Base-by-base conservation (phyloP, 1,284 basidiomycete genomes). In the Jaminaea rosea region DNA sequence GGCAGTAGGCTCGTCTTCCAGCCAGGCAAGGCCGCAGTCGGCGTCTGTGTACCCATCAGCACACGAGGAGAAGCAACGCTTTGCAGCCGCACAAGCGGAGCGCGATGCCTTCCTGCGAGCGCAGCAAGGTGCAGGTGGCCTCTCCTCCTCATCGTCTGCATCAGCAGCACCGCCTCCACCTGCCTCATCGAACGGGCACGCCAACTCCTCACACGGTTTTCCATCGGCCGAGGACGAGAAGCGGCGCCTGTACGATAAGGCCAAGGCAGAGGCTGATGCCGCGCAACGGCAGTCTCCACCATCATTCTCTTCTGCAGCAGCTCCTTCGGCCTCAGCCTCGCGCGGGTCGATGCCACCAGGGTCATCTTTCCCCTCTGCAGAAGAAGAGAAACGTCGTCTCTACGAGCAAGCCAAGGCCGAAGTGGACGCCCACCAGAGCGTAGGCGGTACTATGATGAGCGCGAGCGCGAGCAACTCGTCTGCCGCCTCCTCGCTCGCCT, bases 381-480 rank as follows among this genome's bases (percentile, higher is more conserved):
- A 62, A 31, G 63, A 65, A 23, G 65, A 67, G 49, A 67, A 67
- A 53, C 51, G 57, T 4, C 47, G 56, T 46, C 49, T 67, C 44
- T 67, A 65, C 52, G 60, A 65, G 47, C 50, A 50, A 6, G 63
- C 65, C 13, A 65, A 62, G 26, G 63, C 63, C 23, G 60, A 65
- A 27, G 53, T 59, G 9, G 59, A 62, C 15, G 54, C 47, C 15
- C 58, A 50, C 36, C 59, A 59, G 39, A 53, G 59, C 23, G 52
- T 15, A 52, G 11, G 59, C 60, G 11, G 46, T 19, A 42, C 36
- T 8, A 42, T 44, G 1, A 15, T 46, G 1, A 37, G 21, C 8
- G 28, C 45, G 26, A 37, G 31, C 10, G 42, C 49, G 9, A 29
- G 32, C n/a, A 44, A 23, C 17, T 32, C 53, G 3, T 11, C 27